phyloP scores from a whole-genome alignment of 768 basidiomycete species.

The Neoboletus subvelutipes region DNA sequence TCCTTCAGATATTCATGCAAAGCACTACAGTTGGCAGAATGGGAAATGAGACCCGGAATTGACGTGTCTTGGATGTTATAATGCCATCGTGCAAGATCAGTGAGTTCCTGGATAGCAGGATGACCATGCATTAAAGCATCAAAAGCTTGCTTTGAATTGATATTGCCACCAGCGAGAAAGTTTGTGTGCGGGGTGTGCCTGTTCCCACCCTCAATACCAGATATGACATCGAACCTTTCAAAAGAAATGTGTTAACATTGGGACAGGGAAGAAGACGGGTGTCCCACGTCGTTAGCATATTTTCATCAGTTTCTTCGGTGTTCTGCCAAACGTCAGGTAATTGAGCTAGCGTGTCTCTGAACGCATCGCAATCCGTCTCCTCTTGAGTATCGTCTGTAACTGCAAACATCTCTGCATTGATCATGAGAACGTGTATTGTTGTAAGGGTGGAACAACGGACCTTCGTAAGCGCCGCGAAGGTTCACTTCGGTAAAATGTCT shows the following conservation, averaged over 20 bases:
- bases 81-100: conserved; percentile 51
- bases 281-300: conserved; percentile 61
- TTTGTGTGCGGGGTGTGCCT: conserved; percentile 44
- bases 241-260: background rate
- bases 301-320: conserved; percentile 46
- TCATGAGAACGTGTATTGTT: conserved; percentile 12
- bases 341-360: conserved; percentile 50
- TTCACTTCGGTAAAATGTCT: conserved; percentile 49
- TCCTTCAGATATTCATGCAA: conserved; percentile 40
- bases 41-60: conserved; percentile 40
- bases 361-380: conserved; percentile 36
- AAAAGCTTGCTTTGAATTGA: conserved; percentile 54
- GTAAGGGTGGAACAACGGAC: conserved; percentile 38
- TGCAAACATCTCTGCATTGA: conserved; percentile 41
- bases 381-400: conserved; percentile 30
- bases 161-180: conserved; percentile 54
- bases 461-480: conserved; percentile 51
- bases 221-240: conserved; percentile 60
- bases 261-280: background rate
- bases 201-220: conserved; percentile 53
- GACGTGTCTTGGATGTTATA: conserved; percentile 48
- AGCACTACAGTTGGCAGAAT: conserved; percentile 34
- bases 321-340: conserved; percentile 59
- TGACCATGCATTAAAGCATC: conserved; percentile 51
- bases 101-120: conserved; percentile 40